Evolutionary conservation across 345 rosid species (phyloP), one percentile per base, ranked within the genome.

Genomic region (Hibiscus mutabilis): DNA sequence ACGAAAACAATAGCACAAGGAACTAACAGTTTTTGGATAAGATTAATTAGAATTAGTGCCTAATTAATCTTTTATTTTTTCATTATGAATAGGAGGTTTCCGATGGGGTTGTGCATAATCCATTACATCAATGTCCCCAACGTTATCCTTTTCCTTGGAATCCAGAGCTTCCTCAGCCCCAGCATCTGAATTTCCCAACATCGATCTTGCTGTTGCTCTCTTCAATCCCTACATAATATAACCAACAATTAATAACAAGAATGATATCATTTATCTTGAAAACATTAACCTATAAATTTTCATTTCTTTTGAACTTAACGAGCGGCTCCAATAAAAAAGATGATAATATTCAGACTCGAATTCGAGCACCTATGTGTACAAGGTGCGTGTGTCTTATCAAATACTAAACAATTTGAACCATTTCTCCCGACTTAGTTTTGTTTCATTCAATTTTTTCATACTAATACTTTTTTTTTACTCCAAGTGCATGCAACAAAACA

Each of bases 31-130:
- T 62, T 18, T 63, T 37, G 67, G 27, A 63, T 11, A 37, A 35
- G 49, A 63, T 42, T 40, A 64, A 64, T 37, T 13, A 19, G 16
- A 5, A 19, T 3, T 16, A 57, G 7, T 3, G 24, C 60, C 60
- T 66, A 37, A 37, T 16, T 78, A 88, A 37, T 81, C 3, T 58
- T 58, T 58, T 24, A 24, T 72, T 72, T 87, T 88, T 73, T 84
- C 87, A 72, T 93, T 93, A 79, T 93, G 98, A 81, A 93, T 91
- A 42, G 97, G 97, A 57, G 98, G 98, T 68, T 91, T 91, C 22
- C 91, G 83, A 74, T 86, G 98, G 55, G 97, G 97, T 68, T 85
- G 96, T 25, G 96, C 90, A 71, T 93, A 93, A 73, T 93, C 98
- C 96, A 85, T 89, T 14, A 79, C 97, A 14, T 69, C 92, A 8